Conservation (phyloP, 192 early-diverging fungal species). For the Powellomyces hirtus region DNA sequence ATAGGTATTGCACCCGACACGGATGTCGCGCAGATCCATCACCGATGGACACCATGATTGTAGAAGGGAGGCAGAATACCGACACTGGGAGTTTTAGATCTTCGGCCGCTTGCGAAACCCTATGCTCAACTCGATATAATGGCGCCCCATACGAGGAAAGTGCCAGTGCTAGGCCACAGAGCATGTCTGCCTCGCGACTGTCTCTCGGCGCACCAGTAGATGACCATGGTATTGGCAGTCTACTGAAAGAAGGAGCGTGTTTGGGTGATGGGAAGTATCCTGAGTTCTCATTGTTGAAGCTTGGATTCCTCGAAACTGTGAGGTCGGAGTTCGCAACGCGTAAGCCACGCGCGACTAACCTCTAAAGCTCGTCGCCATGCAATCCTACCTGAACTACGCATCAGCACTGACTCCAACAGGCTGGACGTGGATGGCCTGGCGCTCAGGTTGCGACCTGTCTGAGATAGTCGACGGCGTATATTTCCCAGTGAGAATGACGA, state of each 20-base stretch:
- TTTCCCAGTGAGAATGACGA: too few species aligned
- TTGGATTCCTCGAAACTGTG: not conserved
- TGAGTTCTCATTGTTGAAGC: too few species aligned
- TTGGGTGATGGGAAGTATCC: constrained; percentile 19
- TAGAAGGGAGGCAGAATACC: constrained; percentile 24
- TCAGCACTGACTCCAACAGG: constrained; percentile 13
- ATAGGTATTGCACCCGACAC: constrained; percentile 17
- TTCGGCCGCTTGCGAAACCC: constrained; percentile 21
- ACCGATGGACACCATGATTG: constrained; percentile 23
- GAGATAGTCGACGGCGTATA: constrained; percentile 9
- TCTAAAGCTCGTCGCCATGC: too few species aligned
- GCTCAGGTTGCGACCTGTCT: constrained; percentile 2
- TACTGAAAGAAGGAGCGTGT: constrained; percentile 12
- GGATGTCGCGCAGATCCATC: constrained; percentile 24
- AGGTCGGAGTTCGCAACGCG: not conserved
- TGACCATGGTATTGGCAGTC: constrained; percentile 28
- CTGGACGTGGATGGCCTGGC: constrained; percentile 3
- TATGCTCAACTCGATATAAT: constrained; percentile 28
- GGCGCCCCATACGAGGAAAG: constrained; percentile 27
- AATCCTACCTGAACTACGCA: constrained; percentile 14
- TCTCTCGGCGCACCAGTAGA: constrained; percentile 19
- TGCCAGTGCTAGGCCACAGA: constrained; percentile 18
- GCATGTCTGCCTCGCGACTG: constrained; percentile 23
- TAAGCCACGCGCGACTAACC: not conserved
- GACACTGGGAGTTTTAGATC: constrained; percentile 24